Evolutionary conservation across 441 rosid species (phyloP).

Genomic region (Aleurites moluccanus): DNA sequence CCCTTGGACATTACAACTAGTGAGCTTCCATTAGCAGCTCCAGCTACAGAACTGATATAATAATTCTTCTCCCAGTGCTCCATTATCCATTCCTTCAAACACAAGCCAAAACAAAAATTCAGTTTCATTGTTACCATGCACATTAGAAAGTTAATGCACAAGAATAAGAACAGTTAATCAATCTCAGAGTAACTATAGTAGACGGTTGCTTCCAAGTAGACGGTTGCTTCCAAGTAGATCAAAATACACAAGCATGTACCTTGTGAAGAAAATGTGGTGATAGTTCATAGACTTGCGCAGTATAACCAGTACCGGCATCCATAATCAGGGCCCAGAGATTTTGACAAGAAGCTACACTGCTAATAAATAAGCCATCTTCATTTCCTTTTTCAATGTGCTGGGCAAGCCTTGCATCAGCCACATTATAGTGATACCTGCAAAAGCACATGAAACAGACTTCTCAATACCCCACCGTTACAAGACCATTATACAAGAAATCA

Average conservation of each 20-base stretch:
- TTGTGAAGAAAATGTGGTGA: constrained; percentile 76
- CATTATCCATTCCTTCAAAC: constrained; percentile 80
- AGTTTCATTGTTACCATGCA: neutral
- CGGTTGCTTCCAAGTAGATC: neutral
- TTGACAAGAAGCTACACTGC: constrained; percentile 80
- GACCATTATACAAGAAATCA: neutral
- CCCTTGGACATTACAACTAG: constrained; percentile 95
- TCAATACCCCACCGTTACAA: neutral
- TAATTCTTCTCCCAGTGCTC: constrained; percentile 94
- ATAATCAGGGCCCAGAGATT: constrained; percentile 91
- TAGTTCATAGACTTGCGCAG: constrained; percentile 75
- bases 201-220: too few relatives aligned
- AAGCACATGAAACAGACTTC: constrained; percentile 34
- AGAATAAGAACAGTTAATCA: neutral
- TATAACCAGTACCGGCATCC: constrained; percentile 93
- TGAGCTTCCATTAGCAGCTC: constrained; percentile 78
- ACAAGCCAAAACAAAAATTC: neutral
- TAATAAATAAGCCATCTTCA: constrained; percentile 80
- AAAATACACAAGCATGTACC: constrained; percentile 46
- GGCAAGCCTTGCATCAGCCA: constrained; percentile 65
- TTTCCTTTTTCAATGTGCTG: constrained; percentile 88
- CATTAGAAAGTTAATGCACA: neutral
- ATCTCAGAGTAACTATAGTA: neutral
- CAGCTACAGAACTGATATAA: constrained; percentile 85
- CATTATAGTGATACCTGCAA: constrained; percentile 88